Evolutionary conservation across 441 rosid genomes (phyloP).

Genomic region (Pelargonium cotyledonis): DNA sequence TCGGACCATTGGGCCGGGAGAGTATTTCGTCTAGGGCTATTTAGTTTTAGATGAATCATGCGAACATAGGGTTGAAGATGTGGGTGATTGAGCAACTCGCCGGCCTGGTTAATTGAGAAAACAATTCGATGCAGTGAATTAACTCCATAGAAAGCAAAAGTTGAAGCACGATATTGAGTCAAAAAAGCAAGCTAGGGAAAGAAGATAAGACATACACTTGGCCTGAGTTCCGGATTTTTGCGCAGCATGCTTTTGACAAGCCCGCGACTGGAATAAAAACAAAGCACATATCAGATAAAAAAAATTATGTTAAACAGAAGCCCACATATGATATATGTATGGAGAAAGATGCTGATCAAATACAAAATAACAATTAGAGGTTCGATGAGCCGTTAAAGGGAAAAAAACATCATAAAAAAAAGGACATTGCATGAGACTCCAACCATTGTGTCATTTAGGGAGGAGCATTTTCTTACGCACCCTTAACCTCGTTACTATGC

Average conservation of each 20-base stretch:
- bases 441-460: too few species aligned
- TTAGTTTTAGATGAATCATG: conserved; percentile 44
- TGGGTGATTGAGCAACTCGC: conserved; percentile 55
- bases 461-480: neutral
- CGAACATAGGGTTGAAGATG: conserved; percentile 55
- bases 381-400: too few species aligned
- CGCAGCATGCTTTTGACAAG: conserved; percentile 66
- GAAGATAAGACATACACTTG: conserved; percentile 41
- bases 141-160: neutral
- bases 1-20: conserved; percentile 43
- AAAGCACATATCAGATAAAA: conserved; percentile 13
- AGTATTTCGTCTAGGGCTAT: conserved; percentile 37
- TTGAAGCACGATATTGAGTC: neutral
- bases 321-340: neutral
- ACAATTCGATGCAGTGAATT: conserved; percentile 7
- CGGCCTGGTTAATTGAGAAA: conserved; percentile 37
- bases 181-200: neutral
- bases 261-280: conserved; percentile 45
- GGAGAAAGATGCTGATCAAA: conserved; percentile 1
- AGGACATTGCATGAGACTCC: too few species aligned
- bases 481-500: too few species aligned
- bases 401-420: too few species aligned
- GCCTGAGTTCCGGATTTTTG: conserved; percentile 67
- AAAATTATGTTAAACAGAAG: conserved; percentile 6
- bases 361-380: neutral